Evolutionary conservation across 1,284 basidiomycete genomes (phyloP), one percentile per base, ranked within the genome.

Genomic region (Termitomyces sp.): DNA sequence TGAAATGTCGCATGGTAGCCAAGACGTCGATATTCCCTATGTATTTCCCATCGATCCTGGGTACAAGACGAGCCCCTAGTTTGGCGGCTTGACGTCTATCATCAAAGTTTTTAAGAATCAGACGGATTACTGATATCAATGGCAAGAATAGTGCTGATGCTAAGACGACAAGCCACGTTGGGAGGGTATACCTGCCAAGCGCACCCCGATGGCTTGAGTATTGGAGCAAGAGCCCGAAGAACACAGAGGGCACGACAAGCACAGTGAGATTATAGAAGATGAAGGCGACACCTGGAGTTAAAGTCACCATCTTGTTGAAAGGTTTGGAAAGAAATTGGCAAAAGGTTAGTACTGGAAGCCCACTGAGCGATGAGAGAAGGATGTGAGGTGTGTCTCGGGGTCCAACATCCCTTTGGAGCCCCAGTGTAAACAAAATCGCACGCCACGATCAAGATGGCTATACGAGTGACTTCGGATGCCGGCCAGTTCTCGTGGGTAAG

Each of bases 1-100:
- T 64, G n/a, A 46, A 39, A 9, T 46, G 38, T 15, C 48, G 57
- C 59, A 67, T 46, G 0, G 26, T 40, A 9, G 21, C 34, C 41
- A 67, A 17, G 1, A 65, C 42, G 31, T 64, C 64, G 9, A 65
- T 10, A 46, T 66, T 66, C 13, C 62, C 66, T 30, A 61, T 50
- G 7, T 28, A 54, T 50, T 55, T 60, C 1, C 65, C 66, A 38
- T 55, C 41, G 2, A 62, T 41, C 30, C 52, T 50, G 7, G 63
- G 65, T 8, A 60, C 55, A 24, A 63, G 53, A 31, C 64, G 61
- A 34, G 67, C 67, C 5, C 63, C 67, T 12, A 65, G 24, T 15
- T 58, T 53, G 4, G 60, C 62, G 21, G 67, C 67, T 13, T 59
- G 53, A 13, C 61, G 56, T 28, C 55, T 53, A 28, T 64, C 59